Evolutionary conservation across 1,284 basidiomycete genomes (phyloP), one percentile per base, ranked within the genome.

Genomic region (Leccinum pachyderme): DNA sequence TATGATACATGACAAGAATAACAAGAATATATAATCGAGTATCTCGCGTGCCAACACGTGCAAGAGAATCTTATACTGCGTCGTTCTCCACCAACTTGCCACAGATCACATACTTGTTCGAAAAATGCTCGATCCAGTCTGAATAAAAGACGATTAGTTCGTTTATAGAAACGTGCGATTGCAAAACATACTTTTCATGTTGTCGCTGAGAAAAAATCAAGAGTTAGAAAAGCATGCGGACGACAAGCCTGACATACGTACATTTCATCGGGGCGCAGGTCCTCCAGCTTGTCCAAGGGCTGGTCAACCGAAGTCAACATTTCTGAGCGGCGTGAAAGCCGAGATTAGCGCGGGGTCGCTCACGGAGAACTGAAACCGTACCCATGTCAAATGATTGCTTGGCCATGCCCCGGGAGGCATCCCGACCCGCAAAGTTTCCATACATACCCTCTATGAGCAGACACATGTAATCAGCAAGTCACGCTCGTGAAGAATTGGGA

Each of bases 341-440:
- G 44, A 24, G 1, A 25, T 45, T 22, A 27, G 41, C 22, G 12
- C 12, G 22, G 13, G 11, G 22, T 11, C 18, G 7, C 41, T 43
- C 2, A 22, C 41, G 25, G 24, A 37, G 35, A 37, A 11, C n/a
- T 13, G 25, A 4, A 15, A 24, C 27, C 25, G 29, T 65, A 93
- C 93, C 92, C 28, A 79, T 48, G 63, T 95, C 95, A 63, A 98
- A 98, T 4, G 92, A 95, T 74, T 98, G 95, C 73, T 95, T 97
- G 7, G 95, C 95, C 94, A 97, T 96, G 11, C 95, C 94, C 46
- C 94, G 78, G 8, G 91, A 95, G 1, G 95, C 95, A 73, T 98
- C 95, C 51, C 93, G 78, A 3, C 95, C 95, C 2, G 95, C 94
- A 78, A 98, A 97, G 73, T 97, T 97, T 31, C 94, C 95, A 67